Conservation (phyloP, 2,329 filamentous ascomycete species). For the Hypomyces perniciosus region DNA sequence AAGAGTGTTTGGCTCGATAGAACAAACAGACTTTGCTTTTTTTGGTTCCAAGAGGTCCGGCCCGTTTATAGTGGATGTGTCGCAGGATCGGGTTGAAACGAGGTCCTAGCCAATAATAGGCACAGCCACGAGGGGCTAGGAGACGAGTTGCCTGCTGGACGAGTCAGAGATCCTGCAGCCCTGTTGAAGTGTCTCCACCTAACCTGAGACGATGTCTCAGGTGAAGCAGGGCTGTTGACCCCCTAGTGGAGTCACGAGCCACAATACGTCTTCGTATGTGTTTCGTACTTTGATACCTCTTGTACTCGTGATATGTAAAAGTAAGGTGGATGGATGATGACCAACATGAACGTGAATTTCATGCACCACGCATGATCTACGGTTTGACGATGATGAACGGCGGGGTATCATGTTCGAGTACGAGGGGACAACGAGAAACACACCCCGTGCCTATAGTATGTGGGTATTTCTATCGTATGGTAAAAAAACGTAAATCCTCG, state of each 20-base stretch:
- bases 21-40: not conserved
- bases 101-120: slow-evolving; percentile 4
- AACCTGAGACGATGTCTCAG: slow-evolving; percentile 19
- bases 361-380: too few relatives aligned
- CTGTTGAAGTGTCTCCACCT: slow-evolving; percentile 8
- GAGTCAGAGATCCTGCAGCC: slow-evolving; percentile 11
- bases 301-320: too few relatives aligned
- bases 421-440: too few relatives aligned
- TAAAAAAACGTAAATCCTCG: too few relatives aligned
- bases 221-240: slow-evolving; percentile 12
- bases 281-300: too few relatives aligned
- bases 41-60: slow-evolving; percentile 3
- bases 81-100: slow-evolving; percentile 11
- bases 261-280: too few relatives aligned
- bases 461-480: too few relatives aligned
- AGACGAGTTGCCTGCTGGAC: not conserved
- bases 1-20: not conserved
- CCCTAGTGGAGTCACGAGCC: slow-evolving; percentile 6
- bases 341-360: too few relatives aligned
- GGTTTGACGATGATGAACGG: too few relatives aligned
- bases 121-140: slow-evolving; percentile 4
- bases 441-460: too few relatives aligned
- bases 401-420: too few relatives aligned
- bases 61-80: not conserved
- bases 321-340: too few relatives aligned